These are phyloP conservation scores for Barnettozyma salicaria DNA, from an alignment of 805 yeast species.

Conservation along the genomic window DNA sequence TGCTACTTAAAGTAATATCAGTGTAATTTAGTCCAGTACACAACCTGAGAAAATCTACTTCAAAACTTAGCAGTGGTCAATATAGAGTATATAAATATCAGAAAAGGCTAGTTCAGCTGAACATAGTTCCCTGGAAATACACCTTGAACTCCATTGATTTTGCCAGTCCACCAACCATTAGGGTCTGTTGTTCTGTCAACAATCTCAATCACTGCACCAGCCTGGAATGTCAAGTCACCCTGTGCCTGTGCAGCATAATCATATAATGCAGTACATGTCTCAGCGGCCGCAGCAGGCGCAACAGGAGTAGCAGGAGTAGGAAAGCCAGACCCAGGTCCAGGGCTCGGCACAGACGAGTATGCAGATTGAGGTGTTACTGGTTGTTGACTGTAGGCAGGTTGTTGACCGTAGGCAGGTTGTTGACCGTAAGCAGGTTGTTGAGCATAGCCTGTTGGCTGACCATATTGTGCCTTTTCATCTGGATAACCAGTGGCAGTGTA, in stretches of 20 bases:
- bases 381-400: conserved; percentile 23
- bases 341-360: conserved; percentile 23
- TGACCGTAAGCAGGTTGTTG: conserved; percentile 23
- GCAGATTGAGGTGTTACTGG: conserved; percentile 30
- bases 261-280: conserved; percentile 82
- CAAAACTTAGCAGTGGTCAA: no score
- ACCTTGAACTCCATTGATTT: conserved; percentile 77
- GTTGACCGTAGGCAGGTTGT: conserved; percentile 23
- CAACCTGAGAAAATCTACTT: no score
- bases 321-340: no score
- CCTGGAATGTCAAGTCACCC: conserved; percentile 83
- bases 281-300: conserved; percentile 33
- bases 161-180: conserved; percentile 99
- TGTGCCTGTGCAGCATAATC: conserved; percentile 90
- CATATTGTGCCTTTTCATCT: conserved; percentile 26
- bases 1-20: no score
- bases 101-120: conserved; percentile 42
- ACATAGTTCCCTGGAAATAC: conserved; percentile 97
- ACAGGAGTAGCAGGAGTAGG: no score
- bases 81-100: background rate
- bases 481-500: conserved; percentile 29
- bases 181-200: conserved; percentile 76
- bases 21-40: no score
- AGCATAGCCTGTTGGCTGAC: conserved; percentile 20
- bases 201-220: conserved; percentile 82